Percentiles rank a stretch among this genome's conserved stretches.
These are phyloP conservation scores for Candida piceae DNA, from an alignment of 805 yeast species.

Conservation along the genomic window DNA sequence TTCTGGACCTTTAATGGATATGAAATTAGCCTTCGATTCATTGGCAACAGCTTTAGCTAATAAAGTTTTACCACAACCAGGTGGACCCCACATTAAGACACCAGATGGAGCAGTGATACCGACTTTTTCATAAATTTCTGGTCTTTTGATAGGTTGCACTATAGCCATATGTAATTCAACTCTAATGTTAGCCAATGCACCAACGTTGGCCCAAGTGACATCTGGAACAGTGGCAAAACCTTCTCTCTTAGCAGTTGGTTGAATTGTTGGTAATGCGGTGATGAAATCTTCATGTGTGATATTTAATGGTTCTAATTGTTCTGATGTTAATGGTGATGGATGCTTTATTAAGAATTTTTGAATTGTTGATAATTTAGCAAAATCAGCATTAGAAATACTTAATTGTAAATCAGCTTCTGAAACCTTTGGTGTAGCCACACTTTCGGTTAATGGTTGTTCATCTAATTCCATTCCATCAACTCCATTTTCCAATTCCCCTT, in stretches of 20 bases:
- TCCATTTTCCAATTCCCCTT: slow-evolving; percentile 4
- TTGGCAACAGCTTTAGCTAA: slow-evolving; percentile 97
- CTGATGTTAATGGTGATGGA: slow-evolving; percentile 73
- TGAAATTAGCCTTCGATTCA: slow-evolving; percentile 93
- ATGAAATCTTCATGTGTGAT: slow-evolving; percentile 78
- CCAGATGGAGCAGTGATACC: slow-evolving; percentile 98
- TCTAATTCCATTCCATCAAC: slow-evolving; percentile 25
- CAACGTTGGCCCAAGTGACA: slow-evolving; percentile 92
- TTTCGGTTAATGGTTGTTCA: slow-evolving; percentile 1
- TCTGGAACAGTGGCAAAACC: slow-evolving; percentile 99
- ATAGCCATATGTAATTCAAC: slow-evolving; percentile 95
- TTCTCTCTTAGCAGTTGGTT: slow-evolving; percentile 96
- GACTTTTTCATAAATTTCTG: slow-evolving; percentile 81
- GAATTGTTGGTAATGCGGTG: slow-evolving; percentile 84
- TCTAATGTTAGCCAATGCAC: slow-evolving; percentile 76
- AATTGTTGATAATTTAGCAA: slow-evolving; percentile 45
- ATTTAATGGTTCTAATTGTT: slow-evolving; percentile 69
- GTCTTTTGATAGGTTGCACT: slow-evolving; percentile 92
- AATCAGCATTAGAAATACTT: slow-evolving; percentile 4
- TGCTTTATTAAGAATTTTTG: slow-evolving; percentile 67
- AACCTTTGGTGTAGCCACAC: neutral
- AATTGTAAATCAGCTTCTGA: slow-evolving; percentile 1
- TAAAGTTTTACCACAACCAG: slow-evolving; percentile 97
- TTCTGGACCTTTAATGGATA: slow-evolving; percentile 95
- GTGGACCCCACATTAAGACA: slow-evolving; percentile 98